These are phyloP conservation scores for Paraconiothyrium brasiliense DNA, from an alignment of 2,329 filamentous ascomycete species.

Conservation along the genomic window DNA sequence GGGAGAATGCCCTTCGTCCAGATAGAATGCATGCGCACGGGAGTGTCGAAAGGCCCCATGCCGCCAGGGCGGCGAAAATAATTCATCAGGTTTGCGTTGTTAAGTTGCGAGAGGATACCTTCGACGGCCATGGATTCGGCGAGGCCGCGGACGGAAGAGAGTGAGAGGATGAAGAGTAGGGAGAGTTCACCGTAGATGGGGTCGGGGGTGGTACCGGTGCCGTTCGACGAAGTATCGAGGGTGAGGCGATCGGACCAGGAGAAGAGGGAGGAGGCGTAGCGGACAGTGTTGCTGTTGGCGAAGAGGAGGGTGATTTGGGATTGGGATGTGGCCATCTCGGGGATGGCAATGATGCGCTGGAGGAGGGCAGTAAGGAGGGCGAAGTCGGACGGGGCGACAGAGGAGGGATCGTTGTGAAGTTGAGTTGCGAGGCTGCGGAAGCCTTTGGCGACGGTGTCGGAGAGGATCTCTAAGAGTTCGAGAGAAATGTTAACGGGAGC, in stretches of 20 bases:
- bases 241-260: slow-evolving; percentile 91
- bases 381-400: slow-evolving; percentile 80
- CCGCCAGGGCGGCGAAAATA: slow-evolving; percentile 74
- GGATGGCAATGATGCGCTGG: slow-evolving; percentile 82
- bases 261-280: slow-evolving; percentile 86
- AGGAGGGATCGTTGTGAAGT: slow-evolving; percentile 76
- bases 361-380: slow-evolving; percentile 87
- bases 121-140: slow-evolving; percentile 92
- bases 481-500: slow-evolving; percentile 35
- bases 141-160: slow-evolving; percentile 81
- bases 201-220: slow-evolving; percentile 66
- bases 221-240: slow-evolving; percentile 50
- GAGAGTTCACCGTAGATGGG: slow-evolving; percentile 95
- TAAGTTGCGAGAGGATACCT: slow-evolving; percentile 80
- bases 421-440: slow-evolving; percentile 83
- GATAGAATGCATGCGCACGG: slow-evolving; percentile 81
- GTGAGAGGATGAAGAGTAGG: slow-evolving; percentile 84
- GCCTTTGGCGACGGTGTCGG: slow-evolving; percentile 79
- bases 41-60: slow-evolving; percentile 81
- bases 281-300: slow-evolving; percentile 72
- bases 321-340: slow-evolving; percentile 74
- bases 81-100: slow-evolving; percentile 79
- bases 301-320: slow-evolving; percentile 58
- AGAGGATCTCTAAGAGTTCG: slow-evolving; percentile 77
- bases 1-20: slow-evolving; percentile 91